These are phyloP conservation scores for Myxozyma vanderwaltii DNA, from an alignment of 805 yeast species.

Conservation along the genomic window DNA sequence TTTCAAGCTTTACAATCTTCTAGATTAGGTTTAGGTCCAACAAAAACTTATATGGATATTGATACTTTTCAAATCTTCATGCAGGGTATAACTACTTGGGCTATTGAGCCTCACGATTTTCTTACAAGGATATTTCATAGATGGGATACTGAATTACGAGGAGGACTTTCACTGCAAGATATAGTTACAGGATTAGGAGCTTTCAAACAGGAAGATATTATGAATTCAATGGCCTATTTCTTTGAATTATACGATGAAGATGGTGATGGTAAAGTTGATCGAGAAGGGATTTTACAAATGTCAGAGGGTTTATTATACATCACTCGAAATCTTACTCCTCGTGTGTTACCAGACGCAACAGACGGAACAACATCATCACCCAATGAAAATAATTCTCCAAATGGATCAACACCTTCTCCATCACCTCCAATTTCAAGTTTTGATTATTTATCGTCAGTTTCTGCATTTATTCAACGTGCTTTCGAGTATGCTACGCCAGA, in stretches of 20 bases:
- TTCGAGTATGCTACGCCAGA: slow-evolving; percentile 73
- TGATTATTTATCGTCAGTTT: slow-evolving; percentile 81
- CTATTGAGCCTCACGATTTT: slow-evolving; percentile 50
- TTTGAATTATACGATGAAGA: slow-evolving; percentile 72
- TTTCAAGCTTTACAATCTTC: slow-evolving; percentile 74
- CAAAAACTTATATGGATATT: slow-evolving; percentile 68
- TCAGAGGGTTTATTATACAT: slow-evolving; percentile 85
- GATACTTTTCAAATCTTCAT: slow-evolving; percentile 72
- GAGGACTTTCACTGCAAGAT: slow-evolving; percentile 63
- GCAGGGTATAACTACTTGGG: slow-evolving; percentile 81
- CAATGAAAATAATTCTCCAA: not conserved
- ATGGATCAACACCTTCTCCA: slow-evolving; percentile 13
- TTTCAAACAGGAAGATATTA: slow-evolving; percentile 68
- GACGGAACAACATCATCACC: not conserved
- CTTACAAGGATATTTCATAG: slow-evolving; percentile 62
- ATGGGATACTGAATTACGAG: slow-evolving; percentile 66
- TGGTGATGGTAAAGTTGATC: slow-evolving; percentile 60
- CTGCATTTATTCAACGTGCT: slow-evolving; percentile 80
- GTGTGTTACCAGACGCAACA: not conserved
- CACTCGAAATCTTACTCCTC: slow-evolving; percentile 61
- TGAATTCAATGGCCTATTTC: slow-evolving; percentile 77
- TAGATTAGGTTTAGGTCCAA: slow-evolving; percentile 48
- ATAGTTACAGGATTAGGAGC: slow-evolving; percentile 73
- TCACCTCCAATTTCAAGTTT: not conserved
- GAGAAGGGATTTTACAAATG: slow-evolving; percentile 77